These are phyloP conservation scores for Sutorius eximius DNA, from an alignment of 1,284 basidiomycete genomes.

Conservation along the genomic window DNA sequence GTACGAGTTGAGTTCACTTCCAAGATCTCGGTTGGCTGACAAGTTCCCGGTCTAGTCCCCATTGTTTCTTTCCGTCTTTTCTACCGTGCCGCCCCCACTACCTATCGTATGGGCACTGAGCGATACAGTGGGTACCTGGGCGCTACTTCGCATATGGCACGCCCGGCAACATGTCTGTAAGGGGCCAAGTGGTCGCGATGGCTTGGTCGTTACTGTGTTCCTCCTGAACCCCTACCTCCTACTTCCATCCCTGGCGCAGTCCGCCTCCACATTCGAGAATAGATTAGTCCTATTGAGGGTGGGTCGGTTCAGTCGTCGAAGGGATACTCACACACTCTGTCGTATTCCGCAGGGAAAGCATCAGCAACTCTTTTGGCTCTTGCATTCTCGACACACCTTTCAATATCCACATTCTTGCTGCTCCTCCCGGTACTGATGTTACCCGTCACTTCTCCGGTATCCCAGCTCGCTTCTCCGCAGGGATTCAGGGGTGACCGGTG, in stretches of 20 bases:
- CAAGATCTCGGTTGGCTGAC: not conserved
- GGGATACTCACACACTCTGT: not conserved
- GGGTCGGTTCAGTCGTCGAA: conserved; percentile 8
- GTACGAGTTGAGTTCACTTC: conserved; percentile 45
- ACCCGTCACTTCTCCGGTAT: conserved; percentile 56
- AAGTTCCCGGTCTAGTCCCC: conserved; percentile 62
- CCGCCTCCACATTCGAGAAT: conserved; percentile 81
- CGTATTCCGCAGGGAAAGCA: conserved; percentile 45
- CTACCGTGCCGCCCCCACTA: conserved; percentile 59
- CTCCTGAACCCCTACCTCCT: conserved; percentile 88
- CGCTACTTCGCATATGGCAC: conserved; percentile 67
- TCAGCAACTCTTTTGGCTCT: conserved; percentile 62
- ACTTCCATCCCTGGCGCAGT: conserved; percentile 53
- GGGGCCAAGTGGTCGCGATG: conserved; percentile 47
- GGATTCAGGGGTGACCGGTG: conserved; percentile 41
- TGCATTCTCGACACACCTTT: conserved; percentile 66
- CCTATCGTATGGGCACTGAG: conserved; percentile 69
- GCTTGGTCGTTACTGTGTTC: conserved; percentile 63
- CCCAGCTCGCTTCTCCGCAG: conserved; percentile 63
- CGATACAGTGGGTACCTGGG: conserved; percentile 68
- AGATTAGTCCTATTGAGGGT: conserved; percentile 69
- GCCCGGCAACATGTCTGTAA: conserved; percentile 48
- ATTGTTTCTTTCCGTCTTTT: conserved; percentile 75
- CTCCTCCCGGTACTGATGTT: conserved; percentile 70
- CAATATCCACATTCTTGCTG: conserved; percentile 53